Evolutionary conservation across 768 basidiomycete genomes (phyloP).

Genomic region (Termitomyces sp.): DNA sequence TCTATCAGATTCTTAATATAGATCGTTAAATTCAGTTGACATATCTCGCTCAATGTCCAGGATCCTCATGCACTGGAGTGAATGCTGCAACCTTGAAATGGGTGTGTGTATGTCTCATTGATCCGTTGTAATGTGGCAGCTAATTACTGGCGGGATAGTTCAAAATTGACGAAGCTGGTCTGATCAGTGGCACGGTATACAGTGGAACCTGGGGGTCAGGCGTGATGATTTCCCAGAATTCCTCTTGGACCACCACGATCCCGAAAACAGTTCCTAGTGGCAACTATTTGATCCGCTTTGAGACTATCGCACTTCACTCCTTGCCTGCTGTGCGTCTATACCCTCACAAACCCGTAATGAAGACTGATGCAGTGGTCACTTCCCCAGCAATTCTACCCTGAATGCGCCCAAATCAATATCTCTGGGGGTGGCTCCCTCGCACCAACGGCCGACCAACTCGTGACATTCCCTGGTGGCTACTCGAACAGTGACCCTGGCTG

Average conservation of each 20-base stretch:
- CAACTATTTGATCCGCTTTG: slow-evolving; percentile 42
- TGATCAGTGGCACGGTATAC: slow-evolving; percentile 36
- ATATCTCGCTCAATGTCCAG: slow-evolving; percentile 41
- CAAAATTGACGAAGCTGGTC: slow-evolving; percentile 42
- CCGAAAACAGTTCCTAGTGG: slow-evolving; percentile 37
- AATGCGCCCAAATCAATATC: slow-evolving; percentile 41
- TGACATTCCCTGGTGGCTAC: slow-evolving; percentile 43
- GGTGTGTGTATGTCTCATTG: slow-evolving; percentile 27
- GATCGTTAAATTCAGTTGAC: slow-evolving; percentile 23
- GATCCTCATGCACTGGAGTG: slow-evolving; percentile 33
- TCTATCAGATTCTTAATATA: background rate
- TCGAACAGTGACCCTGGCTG: slow-evolving; percentile 36
- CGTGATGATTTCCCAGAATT: slow-evolving; percentile 38
- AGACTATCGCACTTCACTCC: slow-evolving; percentile 43
- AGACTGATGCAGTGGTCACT: background rate
- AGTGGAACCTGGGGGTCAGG: slow-evolving; percentile 36
- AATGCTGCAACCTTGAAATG: slow-evolving; percentile 33
- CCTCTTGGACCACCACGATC: slow-evolving; percentile 40
- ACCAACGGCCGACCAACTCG: slow-evolving; percentile 37
- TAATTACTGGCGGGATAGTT: slow-evolving; percentile 20
- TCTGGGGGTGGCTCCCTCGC: slow-evolving; percentile 33
- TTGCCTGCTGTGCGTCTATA: slow-evolving; percentile 39
- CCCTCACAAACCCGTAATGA: background rate
- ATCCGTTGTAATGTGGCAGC: background rate
- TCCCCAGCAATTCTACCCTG: slow-evolving; percentile 64